Conservation (phyloP, 2,329 filamentous ascomycete genomes). For the Lojkania enalia region DNA sequence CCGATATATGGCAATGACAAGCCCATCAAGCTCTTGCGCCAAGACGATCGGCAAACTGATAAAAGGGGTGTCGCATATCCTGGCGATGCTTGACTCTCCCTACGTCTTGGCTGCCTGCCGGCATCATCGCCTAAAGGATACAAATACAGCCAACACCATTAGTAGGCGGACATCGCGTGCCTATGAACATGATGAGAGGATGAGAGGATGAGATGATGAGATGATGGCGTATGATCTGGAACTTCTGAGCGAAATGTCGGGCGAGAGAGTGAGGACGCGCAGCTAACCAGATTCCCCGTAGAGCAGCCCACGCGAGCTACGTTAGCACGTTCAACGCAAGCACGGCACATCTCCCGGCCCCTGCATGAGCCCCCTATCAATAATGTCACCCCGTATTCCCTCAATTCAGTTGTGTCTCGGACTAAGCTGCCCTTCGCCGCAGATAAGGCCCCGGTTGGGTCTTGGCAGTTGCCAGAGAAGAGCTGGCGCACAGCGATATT, state of each 20-base stretch:
- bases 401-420: background rate
- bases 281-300: no score
- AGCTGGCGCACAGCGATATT: background rate
- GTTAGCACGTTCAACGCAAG: background rate
- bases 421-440: background rate
- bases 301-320: slow-evolving; percentile 3
- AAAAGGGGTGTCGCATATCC: background rate
- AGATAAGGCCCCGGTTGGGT: background rate
- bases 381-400: no score
- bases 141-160: no score
- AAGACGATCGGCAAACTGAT: slow-evolving; percentile 28
- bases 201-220: no score
- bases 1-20: slow-evolving; percentile 5
- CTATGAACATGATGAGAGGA: no score
- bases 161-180: no score
- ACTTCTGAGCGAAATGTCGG: no score
- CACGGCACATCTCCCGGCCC: background rate
- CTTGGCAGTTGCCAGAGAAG: background rate
- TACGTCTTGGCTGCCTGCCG: no score
- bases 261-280: background rate
- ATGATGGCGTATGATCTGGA: no score
- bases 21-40: slow-evolving; percentile 23
- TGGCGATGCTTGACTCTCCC: background rate
- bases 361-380: slow-evolving; percentile 4
- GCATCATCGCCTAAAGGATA: no score